Evolutionary conservation across 2,329 filamentous ascomycete species (phyloP).

Genomic region (Beauveria varroae): DNA sequence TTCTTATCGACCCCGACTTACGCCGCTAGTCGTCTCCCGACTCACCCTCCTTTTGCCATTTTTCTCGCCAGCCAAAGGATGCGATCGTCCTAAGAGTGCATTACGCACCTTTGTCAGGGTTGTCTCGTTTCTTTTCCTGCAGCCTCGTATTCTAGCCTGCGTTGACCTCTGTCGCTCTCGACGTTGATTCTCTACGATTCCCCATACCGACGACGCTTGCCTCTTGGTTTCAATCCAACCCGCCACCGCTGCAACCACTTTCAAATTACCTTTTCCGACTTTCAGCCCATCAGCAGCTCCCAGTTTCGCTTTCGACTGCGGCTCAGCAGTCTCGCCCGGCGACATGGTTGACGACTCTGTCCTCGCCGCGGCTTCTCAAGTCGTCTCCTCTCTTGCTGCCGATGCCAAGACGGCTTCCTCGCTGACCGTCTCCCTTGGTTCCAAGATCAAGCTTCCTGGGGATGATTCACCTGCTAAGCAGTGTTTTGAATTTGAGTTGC

Average conservation of each 20-base stretch:
- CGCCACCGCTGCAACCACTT: not conserved
- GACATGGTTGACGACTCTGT: conserved; percentile 48
- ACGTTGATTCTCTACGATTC: not conserved
- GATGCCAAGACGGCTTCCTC: conserved; percentile 32
- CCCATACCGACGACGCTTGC: not conserved
- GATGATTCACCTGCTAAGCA: conserved; percentile 67
- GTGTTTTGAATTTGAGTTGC: conserved; percentile 74
- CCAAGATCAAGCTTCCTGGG: conserved; percentile 66
- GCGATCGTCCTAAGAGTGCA: conserved; percentile 9
- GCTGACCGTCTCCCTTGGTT: conserved; percentile 33
- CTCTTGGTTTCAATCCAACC: not conserved
- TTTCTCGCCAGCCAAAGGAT: not conserved
- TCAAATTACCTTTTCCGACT: not conserved
- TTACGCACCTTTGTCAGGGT: not conserved
- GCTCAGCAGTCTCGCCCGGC: conserved; percentile 9
- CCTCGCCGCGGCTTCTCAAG: conserved; percentile 44
- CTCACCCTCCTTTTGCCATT: not conserved
- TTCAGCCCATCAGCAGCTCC: not conserved
- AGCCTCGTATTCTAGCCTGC: not conserved
- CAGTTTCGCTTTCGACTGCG: conserved; percentile 2
- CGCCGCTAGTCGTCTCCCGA: not conserved
- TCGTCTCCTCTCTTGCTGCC: conserved; percentile 45
- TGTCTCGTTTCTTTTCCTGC: not conserved
- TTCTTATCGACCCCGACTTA: not conserved
- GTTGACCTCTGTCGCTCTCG: not conserved